phyloP scores from a whole-genome alignment of 1,139 yeast genomes.

The Zhuliangozyma blackwelliae region DNA sequence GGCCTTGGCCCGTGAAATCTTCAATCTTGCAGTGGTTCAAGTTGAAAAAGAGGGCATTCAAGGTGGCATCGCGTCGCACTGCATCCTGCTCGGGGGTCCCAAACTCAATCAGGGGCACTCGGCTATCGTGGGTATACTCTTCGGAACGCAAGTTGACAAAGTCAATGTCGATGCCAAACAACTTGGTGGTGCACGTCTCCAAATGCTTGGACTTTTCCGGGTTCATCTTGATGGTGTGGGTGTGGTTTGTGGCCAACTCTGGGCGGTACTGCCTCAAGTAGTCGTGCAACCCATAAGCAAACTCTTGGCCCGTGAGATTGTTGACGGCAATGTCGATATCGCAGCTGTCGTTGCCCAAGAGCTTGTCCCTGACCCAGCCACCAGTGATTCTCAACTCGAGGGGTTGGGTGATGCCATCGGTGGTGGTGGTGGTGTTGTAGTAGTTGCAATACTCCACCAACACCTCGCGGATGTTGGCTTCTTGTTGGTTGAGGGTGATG shows the following conservation, averaged over 20 bases:
- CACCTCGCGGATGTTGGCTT: conserved; percentile 42
- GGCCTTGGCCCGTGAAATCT: conserved; percentile 76
- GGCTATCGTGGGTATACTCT: conserved; percentile 71
- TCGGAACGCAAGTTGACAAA: conserved; percentile 90
- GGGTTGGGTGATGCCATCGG: conserved; percentile 6
- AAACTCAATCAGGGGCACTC: conserved; percentile 72
- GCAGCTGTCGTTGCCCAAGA: conserved; percentile 72
- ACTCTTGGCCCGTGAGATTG: conserved; percentile 76
- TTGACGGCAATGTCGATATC: conserved; percentile 93
- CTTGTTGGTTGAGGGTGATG: conserved; percentile 43
- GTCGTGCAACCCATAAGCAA: conserved; percentile 62
- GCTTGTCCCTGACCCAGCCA: conserved; percentile 98
- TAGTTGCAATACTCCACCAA: conserved; percentile 41
- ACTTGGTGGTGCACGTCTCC: conserved; percentile 90
- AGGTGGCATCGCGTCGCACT: conserved; percentile 86
- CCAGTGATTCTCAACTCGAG: conserved; percentile 81
- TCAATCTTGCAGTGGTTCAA: conserved; percentile 65
- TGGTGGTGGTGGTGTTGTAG: conserved; percentile 22
- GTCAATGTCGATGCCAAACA: conserved; percentile 80
- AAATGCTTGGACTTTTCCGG: conserved; percentile 95
- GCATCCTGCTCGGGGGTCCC: conserved; percentile 96
- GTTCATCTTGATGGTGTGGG: conserved; percentile 84
- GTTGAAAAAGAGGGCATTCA: conserved; percentile 87
- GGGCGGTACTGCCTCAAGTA: conserved; percentile 48
- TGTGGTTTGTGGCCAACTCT: conserved; percentile 39